phyloP scores from a whole-genome alignment of 2,329 filamentous ascomycete genomes.

The Epichloe glyceriae region DNA sequence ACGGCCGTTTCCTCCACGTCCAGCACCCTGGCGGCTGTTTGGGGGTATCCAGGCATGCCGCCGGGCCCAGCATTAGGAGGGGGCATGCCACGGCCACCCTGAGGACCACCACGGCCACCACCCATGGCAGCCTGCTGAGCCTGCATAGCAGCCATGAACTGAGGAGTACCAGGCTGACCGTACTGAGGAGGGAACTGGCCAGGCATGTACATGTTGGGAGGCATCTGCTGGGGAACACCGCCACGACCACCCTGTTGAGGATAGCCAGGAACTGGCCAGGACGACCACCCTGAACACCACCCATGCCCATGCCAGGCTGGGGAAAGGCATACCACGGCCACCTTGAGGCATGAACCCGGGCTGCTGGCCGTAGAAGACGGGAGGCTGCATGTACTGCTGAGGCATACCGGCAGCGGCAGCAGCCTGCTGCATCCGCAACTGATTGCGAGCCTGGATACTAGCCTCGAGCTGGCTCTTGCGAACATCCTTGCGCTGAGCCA shows the following conservation, averaged over 20 bases:
- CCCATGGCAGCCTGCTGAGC: constrained; percentile 48
- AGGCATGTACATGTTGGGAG: constrained; percentile 75
- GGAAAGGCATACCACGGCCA: constrained; percentile 55
- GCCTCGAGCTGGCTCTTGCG: constrained; percentile 98
- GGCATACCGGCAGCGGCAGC: constrained; percentile 82
- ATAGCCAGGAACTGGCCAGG: constrained; percentile 77
- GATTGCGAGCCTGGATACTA: constrained; percentile 97
- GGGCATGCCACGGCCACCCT: constrained; percentile 60
- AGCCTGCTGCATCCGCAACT: constrained; percentile 95
- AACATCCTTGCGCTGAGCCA: constrained; percentile 98
- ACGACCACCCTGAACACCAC: constrained; percentile 65
- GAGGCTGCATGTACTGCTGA: constrained; percentile 74
- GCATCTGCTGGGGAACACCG: constrained; percentile 74
- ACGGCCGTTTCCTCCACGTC: constrained; percentile 26
- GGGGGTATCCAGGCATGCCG: constrained; percentile 45
- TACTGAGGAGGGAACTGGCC: constrained; percentile 71
- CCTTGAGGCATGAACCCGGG: constrained; percentile 54
- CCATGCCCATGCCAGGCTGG: constrained; percentile 50
- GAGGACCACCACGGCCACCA: constrained; percentile 51
- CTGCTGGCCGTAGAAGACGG: constrained; percentile 85
- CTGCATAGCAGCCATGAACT: constrained; percentile 73
- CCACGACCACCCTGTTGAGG: constrained; percentile 81
- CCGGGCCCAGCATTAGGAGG: constrained; percentile 45
- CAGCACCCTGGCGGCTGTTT: constrained; percentile 39
- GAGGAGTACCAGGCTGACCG: constrained; percentile 66